phyloP scores from a whole-genome alignment of 2,329 filamentous ascomycete species.

The Fusarium siculi region DNA sequence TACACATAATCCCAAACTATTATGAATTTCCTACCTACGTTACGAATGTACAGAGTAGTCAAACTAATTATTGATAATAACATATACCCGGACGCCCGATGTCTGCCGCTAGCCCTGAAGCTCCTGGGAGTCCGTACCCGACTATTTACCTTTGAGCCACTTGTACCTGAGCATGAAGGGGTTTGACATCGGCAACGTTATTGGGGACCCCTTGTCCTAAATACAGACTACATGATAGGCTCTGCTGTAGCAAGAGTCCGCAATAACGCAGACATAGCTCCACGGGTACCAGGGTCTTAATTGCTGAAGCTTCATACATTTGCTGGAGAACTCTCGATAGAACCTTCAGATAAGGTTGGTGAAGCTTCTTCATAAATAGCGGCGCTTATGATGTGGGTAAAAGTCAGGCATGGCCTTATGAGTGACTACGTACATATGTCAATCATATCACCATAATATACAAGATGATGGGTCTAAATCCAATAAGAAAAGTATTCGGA shows the following conservation, averaged over 20 bases:
- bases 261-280: constrained; percentile 8
- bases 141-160: constrained; percentile 2
- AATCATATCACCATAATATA: neutral
- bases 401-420: neutral
- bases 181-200: constrained; percentile 26
- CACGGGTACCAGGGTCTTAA: constrained; percentile 9
- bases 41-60: neutral
- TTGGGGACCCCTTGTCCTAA: constrained; percentile 27
- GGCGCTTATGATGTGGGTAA: neutral
- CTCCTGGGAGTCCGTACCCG: neutral
- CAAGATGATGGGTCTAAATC: neutral
- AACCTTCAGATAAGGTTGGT: neutral
- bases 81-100: constrained; percentile 4
- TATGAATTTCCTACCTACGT: neutral
- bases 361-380: neutral
- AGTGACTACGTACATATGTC: neutral
- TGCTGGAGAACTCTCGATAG: neutral
- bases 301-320: neutral
- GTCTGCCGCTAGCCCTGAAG: constrained; percentile 2
- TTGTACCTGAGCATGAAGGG: constrained; percentile 28
- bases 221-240: constrained; percentile 30
- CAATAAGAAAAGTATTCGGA: neutral
- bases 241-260: constrained; percentile 30
- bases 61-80: neutral
- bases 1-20: neutral